Base-by-base conservation (phyloP, 805 yeast genomes). In the Zygoascus flipseniorum region DNA sequence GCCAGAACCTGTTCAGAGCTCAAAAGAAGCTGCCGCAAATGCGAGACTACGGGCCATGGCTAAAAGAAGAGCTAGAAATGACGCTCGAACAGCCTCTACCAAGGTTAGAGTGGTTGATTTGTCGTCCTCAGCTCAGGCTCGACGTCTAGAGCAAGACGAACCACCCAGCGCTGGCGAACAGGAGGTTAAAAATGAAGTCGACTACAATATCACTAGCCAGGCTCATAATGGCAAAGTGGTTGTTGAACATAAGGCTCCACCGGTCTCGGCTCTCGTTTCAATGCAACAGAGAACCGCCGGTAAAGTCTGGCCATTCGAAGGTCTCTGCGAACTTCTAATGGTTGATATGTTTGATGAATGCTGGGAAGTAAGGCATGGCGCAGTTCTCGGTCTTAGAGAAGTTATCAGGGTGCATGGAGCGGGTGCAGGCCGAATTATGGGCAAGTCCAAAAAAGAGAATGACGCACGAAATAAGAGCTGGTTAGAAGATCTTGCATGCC, bases 291-390 rank as follows among this genome's bases (percentile, higher is more conserved):
- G 81, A 53, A 83, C 82, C 14, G 81, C 85, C 0, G 88, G 87
- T 5, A 74, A 83, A 42, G 85, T 87, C 0, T 93, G 98, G 97
- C 95, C 89, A 52, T 88, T 90, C 61, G 97, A 90, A 73, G 96
- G 97, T 18, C 83, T 92, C 11, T 89, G 85, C 68, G 97, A 88
- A 65, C 72, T 89, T 20, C 69, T 93, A 41, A 71, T 89, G 55
- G 80, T 80, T 42, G 96, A 89, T 61, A 70, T 93, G 54, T 88
- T 88, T 65, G 83, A 84, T 56, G 95, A 88, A 43, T 75, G 76
- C 44, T 93, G 99, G 99, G 98, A 93, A 70, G 76, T 84, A 14
- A 80, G 99, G 60, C 99, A 93, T 69, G 99, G 99, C 37, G 89
- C 97, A 0, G 86, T 95, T 2, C 76, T 93, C 62, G 98, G 98